Conservation (phyloP, 441 rosid genomes). For the Viola pubescens region DNA sequence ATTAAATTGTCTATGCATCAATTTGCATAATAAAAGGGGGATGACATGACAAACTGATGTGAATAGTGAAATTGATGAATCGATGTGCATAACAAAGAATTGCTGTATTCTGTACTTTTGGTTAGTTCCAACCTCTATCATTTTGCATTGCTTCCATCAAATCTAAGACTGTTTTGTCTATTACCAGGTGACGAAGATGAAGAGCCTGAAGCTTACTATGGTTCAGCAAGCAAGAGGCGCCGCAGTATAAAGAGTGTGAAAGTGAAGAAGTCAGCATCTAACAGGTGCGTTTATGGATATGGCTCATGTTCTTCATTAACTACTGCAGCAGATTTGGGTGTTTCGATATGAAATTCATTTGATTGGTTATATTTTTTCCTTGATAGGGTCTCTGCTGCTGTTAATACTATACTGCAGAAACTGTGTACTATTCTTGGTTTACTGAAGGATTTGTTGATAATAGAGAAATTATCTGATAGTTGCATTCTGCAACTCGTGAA, state of each 20-base stretch:
- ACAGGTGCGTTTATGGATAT: constrained; percentile 55
- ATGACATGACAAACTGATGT: too few species aligned
- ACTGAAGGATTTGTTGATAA: constrained; percentile 77
- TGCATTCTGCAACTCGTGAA: constrained; percentile 89
- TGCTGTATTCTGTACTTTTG: neutral
- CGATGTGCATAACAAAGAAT: too few species aligned
- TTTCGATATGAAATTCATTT: constrained; percentile 19
- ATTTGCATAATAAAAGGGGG: neutral
- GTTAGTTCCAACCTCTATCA: too few species aligned
- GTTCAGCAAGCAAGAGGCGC: constrained; percentile 75
- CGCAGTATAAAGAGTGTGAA: constrained; percentile 60
- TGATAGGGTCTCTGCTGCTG: constrained; percentile 84
- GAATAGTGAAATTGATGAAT: too few species aligned
- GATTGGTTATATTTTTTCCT: constrained; percentile 26
- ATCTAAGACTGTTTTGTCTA: constrained; percentile 6
- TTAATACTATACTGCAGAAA: constrained; percentile 76
- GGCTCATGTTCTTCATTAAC: constrained; percentile 12
- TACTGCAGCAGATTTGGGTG: constrained; percentile 10
- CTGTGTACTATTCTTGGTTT: constrained; percentile 90
- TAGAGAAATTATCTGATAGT: constrained; percentile 94
- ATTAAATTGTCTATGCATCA: neutral
- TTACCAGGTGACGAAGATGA: constrained; percentile 82
- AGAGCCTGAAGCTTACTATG: constrained; percentile 59
- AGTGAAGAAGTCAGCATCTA: constrained; percentile 65
- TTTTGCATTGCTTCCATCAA: neutral